Conservation (phyloP, 768 basidiomycete genomes). For the Amanita pseudoporphyria region DNA sequence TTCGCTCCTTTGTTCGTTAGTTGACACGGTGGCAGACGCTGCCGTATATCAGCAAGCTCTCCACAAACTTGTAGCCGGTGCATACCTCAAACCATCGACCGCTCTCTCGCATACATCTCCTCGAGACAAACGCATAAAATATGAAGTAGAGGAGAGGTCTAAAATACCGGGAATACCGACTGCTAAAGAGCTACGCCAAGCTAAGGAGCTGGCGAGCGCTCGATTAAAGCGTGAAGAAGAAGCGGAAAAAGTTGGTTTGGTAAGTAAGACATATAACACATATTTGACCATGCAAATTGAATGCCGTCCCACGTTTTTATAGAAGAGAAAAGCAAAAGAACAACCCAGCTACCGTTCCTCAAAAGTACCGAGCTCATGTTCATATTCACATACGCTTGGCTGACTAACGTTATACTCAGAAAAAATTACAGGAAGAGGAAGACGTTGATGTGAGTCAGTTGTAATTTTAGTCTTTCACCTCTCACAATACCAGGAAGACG, state of each 20-base stretch:
- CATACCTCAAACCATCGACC: slow-evolving; percentile 78
- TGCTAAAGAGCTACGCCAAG: slow-evolving; percentile 66
- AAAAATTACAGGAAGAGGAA: slow-evolving; percentile 46
- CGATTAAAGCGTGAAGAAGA: slow-evolving; percentile 62
- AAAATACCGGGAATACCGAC: slow-evolving; percentile 73
- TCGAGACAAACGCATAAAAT: slow-evolving; percentile 69
- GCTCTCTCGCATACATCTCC: slow-evolving; percentile 71
- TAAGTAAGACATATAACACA: slow-evolving; percentile 28
- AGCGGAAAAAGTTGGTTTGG: slow-evolving; percentile 64
- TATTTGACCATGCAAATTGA: slow-evolving; percentile 3
- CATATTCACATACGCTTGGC: slow-evolving; percentile 1
- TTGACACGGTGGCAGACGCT: slow-evolving; percentile 12
- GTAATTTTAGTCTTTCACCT: slow-evolving; percentile 5
- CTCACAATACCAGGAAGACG: slow-evolving; percentile 39
- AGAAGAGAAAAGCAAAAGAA: slow-evolving; percentile 61
- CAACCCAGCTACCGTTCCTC: slow-evolving; percentile 34
- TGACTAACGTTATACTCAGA: slow-evolving; percentile 14
- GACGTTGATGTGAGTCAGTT: slow-evolving; percentile 53
- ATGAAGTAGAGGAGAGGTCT: slow-evolving; percentile 69
- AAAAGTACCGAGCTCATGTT: slow-evolving; percentile 34
- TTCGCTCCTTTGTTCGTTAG: neutral
- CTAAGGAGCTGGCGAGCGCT: slow-evolving; percentile 55
- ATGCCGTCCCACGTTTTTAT: neutral
- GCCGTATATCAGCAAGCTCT: slow-evolving; percentile 51
- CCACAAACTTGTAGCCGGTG: slow-evolving; percentile 57